A percentile compares a stretch with the other conserved stretches of the same genome.
Conservation (phyloP, 495 filamentous ascomycete genomes). For the Trichoderma asperelloides region DNA sequence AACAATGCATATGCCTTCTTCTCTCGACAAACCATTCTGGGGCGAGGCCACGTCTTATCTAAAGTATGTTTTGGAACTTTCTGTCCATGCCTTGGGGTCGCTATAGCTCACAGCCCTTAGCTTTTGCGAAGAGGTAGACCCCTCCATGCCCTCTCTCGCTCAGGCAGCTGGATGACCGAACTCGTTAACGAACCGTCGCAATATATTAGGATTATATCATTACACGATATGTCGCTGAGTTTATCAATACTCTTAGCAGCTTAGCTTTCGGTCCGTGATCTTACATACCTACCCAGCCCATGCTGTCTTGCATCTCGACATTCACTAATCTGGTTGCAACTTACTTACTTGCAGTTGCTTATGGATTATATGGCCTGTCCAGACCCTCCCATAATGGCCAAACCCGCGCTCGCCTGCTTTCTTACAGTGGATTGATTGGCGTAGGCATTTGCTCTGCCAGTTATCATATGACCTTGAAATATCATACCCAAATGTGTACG, state of each 20-base stretch:
- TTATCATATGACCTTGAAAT: slow-evolving; percentile 12
- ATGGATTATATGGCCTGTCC: slow-evolving; percentile 10
- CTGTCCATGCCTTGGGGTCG: not conserved
- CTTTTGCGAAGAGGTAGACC: slow-evolving; percentile 7
- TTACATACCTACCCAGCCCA: not conserved
- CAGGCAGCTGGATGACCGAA: not conserved
- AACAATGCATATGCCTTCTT: not conserved
- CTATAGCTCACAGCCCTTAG: not conserved
- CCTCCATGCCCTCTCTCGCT: not conserved
- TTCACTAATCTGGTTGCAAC: not conserved
- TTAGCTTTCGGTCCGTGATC: slow-evolving; percentile 29
- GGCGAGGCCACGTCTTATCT: slow-evolving; percentile 1
- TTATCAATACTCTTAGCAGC: slow-evolving; percentile 45
- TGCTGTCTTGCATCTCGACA: not conserved
- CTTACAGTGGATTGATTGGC: slow-evolving; percentile 11
- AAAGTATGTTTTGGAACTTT: not conserved
- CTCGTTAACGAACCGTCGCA: not conserved
- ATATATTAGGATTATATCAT: slow-evolving; percentile 36
- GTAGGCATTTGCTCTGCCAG: slow-evolving; percentile 9
- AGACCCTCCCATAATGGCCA: not conserved
- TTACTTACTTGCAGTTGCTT: not conserved
- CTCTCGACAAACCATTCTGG: not conserved
- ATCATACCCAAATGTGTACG: slow-evolving; percentile 12
- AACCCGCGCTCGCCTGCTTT: slow-evolving; percentile 19
- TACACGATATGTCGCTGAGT: slow-evolving; percentile 41